Percentiles rank a stretch among this genome's conserved stretches.
Conservation (phyloP, 2,329 filamentous ascomycete genomes). For the Fusarium veterinarium region DNA sequence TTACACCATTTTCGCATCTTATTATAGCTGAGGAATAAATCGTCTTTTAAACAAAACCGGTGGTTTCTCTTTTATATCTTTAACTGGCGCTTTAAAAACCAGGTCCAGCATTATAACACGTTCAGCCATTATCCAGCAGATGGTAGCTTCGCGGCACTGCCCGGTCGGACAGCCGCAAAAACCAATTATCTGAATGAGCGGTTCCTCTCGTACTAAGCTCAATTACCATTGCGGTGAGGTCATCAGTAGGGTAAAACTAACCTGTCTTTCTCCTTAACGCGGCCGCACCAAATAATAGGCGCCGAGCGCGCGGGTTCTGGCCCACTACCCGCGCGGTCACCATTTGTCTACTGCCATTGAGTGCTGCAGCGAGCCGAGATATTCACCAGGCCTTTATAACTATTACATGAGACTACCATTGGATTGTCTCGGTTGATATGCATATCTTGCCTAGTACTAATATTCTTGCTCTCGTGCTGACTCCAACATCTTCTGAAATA, state of each 20-base stretch:
- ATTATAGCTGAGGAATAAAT: too few relatives aligned
- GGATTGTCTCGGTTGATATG: rapidly evolving
- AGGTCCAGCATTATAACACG: not conserved
- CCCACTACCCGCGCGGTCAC: not conserved
- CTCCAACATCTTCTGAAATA: not conserved
- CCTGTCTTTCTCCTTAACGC: rapidly evolving
- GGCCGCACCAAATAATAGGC: not conserved
- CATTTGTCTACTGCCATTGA: not conserved
- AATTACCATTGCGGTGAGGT: too few relatives aligned
- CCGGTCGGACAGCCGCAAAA: too few relatives aligned
- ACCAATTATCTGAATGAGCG: too few relatives aligned
- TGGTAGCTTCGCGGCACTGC: too few relatives aligned
- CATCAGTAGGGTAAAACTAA: too few relatives aligned
- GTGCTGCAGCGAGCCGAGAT: not conserved
- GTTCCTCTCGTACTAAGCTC: too few relatives aligned
- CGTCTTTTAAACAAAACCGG: too few relatives aligned
- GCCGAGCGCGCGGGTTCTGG: not conserved
- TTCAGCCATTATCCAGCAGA: too few relatives aligned
- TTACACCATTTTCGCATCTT: too few relatives aligned
- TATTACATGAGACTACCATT: rapidly evolving
- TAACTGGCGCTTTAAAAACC: too few relatives aligned
- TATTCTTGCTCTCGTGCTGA: not conserved
- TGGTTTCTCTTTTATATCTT: too few relatives aligned
- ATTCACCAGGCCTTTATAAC: rapidly evolving
- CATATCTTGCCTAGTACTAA: rapidly evolving